These are phyloP conservation scores for Trypanosoma boissoni DNA, from an alignment of 208 protist genomes.

Conservation along the genomic window DNA sequence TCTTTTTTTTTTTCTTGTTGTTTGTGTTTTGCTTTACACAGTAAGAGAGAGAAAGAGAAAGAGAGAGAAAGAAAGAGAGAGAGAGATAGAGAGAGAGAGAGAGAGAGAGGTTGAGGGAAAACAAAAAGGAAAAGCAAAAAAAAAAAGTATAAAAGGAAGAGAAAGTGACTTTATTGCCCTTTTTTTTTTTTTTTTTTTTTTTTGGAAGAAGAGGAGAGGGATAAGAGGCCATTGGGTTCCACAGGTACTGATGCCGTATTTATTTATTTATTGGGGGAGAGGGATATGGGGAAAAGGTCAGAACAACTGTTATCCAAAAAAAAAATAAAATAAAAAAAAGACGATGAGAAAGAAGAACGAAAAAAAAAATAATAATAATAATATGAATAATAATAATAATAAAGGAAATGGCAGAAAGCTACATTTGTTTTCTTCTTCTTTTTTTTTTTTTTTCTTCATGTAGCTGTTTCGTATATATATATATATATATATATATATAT, in stretches of 20 bases:
- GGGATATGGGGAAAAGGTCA: too few relatives aligned
- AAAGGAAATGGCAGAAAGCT: neutral
- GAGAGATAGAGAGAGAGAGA: neutral
- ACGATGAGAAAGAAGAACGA: neutral
- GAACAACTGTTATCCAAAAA: too few relatives aligned
- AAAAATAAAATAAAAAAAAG: constrained; percentile 17
- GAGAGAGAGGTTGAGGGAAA: neutral
- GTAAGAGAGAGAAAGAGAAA: constrained; percentile 7
- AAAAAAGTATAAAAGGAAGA: neutral
- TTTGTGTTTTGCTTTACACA: neutral
- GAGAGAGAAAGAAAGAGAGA: neutral
- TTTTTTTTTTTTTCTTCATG: constrained; percentile 18
- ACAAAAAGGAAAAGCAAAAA: neutral
- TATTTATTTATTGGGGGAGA: too few relatives aligned
- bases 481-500: neutral
- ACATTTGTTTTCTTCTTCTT: constrained; percentile 21
- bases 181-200: constrained; percentile 16
- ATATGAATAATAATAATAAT: neutral
- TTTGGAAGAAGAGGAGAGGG: constrained; percentile 23
- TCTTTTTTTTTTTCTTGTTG: constrained; percentile 6
- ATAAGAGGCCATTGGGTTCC: too few relatives aligned
- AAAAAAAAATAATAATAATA: neutral
- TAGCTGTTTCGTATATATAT: constrained; percentile 9
- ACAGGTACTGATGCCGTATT: too few relatives aligned
- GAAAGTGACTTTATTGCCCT: too few relatives aligned